phyloP scores from a whole-genome alignment of 345 rosid species.

The Syzygium grande region DNA sequence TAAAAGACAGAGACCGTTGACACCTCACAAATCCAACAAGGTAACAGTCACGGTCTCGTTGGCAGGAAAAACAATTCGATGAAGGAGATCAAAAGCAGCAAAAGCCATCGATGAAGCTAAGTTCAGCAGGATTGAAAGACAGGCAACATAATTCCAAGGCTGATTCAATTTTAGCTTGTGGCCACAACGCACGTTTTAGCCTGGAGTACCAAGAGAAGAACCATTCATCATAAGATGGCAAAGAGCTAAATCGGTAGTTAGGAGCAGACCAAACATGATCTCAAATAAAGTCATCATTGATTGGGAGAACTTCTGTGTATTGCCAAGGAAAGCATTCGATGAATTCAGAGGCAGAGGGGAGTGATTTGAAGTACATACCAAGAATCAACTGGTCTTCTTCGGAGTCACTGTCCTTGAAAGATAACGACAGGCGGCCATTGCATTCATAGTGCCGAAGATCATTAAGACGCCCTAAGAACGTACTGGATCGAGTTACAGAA shows the following conservation, averaged over 20 bases:
- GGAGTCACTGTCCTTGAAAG: neutral
- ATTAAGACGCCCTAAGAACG: neutral
- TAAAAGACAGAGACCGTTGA: neutral
- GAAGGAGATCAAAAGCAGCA: neutral
- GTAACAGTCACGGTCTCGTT: neutral
- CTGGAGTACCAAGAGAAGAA: neutral
- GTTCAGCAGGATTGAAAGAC: neutral
- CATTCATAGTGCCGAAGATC: too few species aligned
- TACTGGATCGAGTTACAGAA: neutral
- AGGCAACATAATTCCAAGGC: neutral
- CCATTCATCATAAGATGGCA: neutral
- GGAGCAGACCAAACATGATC: too few species aligned
- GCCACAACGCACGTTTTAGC: neutral
- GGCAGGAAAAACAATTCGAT: neutral
- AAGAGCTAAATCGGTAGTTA: too few species aligned
- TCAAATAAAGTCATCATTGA: neutral
- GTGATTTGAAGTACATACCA: rapidly evolving
- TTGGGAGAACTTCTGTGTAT: neutral
- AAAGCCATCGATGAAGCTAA: too few species aligned
- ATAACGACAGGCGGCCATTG: too few species aligned
- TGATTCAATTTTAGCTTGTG: neutral
- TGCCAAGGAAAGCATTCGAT: too few species aligned
- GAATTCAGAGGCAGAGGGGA: too few species aligned
- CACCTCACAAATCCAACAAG: neutral
- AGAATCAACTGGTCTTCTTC: neutral